Evolutionary conservation across 352 stramenopile species (phyloP).

Genomic region (Globisporangium lucens): DNA sequence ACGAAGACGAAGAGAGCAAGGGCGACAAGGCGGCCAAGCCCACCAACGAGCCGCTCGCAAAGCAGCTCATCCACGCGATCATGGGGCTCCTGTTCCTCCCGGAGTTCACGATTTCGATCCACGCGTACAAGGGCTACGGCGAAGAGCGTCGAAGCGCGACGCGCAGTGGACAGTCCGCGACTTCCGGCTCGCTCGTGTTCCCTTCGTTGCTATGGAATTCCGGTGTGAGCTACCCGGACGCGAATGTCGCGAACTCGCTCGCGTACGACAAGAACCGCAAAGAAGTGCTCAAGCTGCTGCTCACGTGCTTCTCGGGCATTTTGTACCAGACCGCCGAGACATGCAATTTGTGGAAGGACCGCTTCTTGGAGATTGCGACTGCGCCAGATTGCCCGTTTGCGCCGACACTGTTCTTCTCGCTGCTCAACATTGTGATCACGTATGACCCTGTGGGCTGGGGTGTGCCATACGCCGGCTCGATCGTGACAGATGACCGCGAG

Average conservation of each 20-base stretch:
- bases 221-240: constrained; percentile 78
- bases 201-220: constrained; percentile 78
- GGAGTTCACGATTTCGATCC: constrained; percentile 84
- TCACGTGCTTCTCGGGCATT: constrained; percentile 95
- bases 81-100: constrained; percentile 85
- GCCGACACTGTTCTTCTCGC: constrained; percentile 94
- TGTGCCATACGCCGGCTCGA: constrained; percentile 88
- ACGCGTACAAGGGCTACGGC: constrained; percentile 78
- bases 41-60: constrained; percentile 45
- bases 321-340: constrained; percentile 92
- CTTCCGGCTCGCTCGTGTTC: constrained; percentile 49
- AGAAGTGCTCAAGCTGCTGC: constrained; percentile 93
- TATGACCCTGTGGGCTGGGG: constrained; percentile 92
- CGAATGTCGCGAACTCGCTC: constrained; percentile 60
- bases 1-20: constrained; percentile 43
- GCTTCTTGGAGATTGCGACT: constrained; percentile 91
- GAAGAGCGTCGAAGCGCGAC: constrained; percentile 69
- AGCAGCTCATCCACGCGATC: constrained; percentile 80
- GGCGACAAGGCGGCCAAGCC: constrained; percentile 14
- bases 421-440: constrained; percentile 94
- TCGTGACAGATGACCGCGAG: constrained; percentile 88
- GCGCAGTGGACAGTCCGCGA: constrained; percentile 40
- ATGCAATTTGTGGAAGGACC: constrained; percentile 89
- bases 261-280: constrained; percentile 93
- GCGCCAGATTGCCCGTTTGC: constrained; percentile 90